Percentiles rank a stretch among this genome's conserved stretches.
Evolutionary conservation across 2,329 filamentous ascomycete genomes (phyloP).

Genomic region (Penicillium verrucosum): DNA sequence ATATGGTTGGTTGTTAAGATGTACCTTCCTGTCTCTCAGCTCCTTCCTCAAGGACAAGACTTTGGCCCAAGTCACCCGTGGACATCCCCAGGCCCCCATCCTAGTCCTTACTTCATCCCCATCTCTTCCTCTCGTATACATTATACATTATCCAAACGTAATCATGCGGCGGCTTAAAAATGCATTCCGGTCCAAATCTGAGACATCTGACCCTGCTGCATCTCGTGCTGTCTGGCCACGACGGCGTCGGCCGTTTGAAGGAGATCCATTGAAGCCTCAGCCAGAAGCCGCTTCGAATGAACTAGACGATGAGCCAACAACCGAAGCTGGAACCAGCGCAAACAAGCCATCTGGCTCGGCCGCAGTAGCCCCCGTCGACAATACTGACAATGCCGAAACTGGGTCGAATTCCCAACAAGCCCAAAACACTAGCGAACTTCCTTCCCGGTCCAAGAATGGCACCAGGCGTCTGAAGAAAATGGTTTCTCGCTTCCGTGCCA

Average conservation of each 20-base stretch:
- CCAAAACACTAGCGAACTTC: background rate
- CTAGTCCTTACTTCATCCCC: constrained; percentile 2
- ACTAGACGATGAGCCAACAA: background rate
- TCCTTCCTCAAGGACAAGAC: background rate
- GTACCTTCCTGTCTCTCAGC: background rate
- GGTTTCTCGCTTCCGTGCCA: constrained; percentile 10
- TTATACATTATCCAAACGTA: constrained; percentile 5
- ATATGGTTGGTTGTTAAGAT: background rate
- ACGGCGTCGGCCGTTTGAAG: constrained; percentile 10
- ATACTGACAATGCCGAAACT: background rate
- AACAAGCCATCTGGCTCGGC: background rate
- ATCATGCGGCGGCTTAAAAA: constrained; percentile 15
- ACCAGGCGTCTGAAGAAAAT: constrained; percentile 13
- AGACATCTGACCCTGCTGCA: background rate
- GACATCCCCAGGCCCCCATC: background rate
- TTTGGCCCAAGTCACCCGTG: background rate
- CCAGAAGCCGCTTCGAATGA: constrained; percentile 2
- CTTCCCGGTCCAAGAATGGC: constrained; percentile 9
- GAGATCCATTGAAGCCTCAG: constrained; percentile 9
- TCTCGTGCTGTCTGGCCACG: constrained; percentile 13
- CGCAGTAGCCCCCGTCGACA: background rate
- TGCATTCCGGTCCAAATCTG: constrained; percentile 10
- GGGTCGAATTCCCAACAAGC: background rate
- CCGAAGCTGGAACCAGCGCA: background rate
- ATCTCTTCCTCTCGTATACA: background rate